phyloP scores from a whole-genome alignment of 2,329 filamentous ascomycete genomes.

The Paraconiothyrium sp. region DNA sequence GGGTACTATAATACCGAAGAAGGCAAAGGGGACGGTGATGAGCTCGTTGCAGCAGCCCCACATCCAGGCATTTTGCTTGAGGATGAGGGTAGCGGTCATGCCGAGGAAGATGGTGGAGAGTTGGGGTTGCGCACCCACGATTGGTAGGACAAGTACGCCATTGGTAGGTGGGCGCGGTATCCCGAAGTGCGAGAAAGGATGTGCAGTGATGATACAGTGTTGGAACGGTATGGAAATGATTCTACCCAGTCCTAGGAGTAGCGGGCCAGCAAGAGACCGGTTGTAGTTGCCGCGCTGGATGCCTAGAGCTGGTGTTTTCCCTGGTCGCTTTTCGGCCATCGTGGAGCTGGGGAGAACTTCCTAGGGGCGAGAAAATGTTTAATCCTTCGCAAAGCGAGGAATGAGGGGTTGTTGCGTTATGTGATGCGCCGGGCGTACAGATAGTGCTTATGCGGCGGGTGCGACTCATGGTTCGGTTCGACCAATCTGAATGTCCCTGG shows the following conservation, averaged over 20 bases:
- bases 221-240: slow-evolving; percentile 7
- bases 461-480: too few relatives aligned
- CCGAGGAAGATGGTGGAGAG: slow-evolving; percentile 10
- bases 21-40: slow-evolving; percentile 4
- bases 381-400: too few relatives aligned
- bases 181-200: slow-evolving; percentile 5
- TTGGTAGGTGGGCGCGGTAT: slow-evolving; percentile 9
- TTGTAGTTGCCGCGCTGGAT: slow-evolving; percentile 12
- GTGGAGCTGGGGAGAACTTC: neutral
- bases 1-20: slow-evolving; percentile 6
- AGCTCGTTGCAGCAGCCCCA: slow-evolving; percentile 13
- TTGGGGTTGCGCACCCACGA: slow-evolving; percentile 3
- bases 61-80: slow-evolving; percentile 14
- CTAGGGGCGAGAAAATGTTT: neutral
- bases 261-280: slow-evolving; percentile 11
- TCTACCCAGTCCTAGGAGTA: neutral
- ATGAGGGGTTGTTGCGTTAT: too few relatives aligned
- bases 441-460: too few relatives aligned
- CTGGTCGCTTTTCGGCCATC: neutral
- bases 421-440: too few relatives aligned
- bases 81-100: slow-evolving; percentile 7
- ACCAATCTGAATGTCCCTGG: too few relatives aligned
- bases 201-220: slow-evolving; percentile 7
- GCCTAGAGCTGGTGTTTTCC: neutral
- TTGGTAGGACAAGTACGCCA: neutral